Conservation (phyloP, 257 asterid species). For the Salvia rosmarinus region DNA sequence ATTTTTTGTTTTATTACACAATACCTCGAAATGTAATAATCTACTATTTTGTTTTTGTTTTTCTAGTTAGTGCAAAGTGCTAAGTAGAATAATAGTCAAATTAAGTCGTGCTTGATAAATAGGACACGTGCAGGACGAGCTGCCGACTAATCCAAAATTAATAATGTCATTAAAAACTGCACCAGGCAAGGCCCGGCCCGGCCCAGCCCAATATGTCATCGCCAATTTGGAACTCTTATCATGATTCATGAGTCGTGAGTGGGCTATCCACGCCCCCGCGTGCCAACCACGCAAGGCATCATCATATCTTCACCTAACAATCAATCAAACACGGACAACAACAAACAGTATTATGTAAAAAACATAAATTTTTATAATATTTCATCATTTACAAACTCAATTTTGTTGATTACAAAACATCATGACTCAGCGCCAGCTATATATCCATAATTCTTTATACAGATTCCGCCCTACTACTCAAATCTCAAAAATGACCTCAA, state of each 20-base stretch:
- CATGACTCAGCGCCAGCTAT: constrained; percentile 52
- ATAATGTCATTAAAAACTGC: too few species aligned
- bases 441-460: constrained; percentile 36
- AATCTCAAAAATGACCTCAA: constrained; percentile 46
- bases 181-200: too few species aligned
- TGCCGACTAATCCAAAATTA: background rate
- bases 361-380: constrained; percentile 21
- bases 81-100: background rate
- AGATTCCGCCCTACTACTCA: constrained; percentile 41
- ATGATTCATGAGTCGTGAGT: background rate
- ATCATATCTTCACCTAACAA: constrained; percentile 21
- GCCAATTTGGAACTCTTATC: background rate
- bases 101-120: background rate
- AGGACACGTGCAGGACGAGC: background rate
- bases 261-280: too few species aligned
- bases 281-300: constrained; percentile 53
- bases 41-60: too few species aligned
- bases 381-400: constrained; percentile 45
- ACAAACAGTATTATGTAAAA: background rate
- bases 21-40: too few species aligned
- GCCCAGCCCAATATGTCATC: too few species aligned
- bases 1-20: too few species aligned
- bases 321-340: background rate
- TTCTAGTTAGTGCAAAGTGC: too few species aligned
- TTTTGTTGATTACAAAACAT: constrained; percentile 33